A percentile compares a stretch with the other conserved stretches of the same genome.
Conservation (phyloP, 2,329 filamentous ascomycete genomes). For the Amphichorda felina region DNA sequence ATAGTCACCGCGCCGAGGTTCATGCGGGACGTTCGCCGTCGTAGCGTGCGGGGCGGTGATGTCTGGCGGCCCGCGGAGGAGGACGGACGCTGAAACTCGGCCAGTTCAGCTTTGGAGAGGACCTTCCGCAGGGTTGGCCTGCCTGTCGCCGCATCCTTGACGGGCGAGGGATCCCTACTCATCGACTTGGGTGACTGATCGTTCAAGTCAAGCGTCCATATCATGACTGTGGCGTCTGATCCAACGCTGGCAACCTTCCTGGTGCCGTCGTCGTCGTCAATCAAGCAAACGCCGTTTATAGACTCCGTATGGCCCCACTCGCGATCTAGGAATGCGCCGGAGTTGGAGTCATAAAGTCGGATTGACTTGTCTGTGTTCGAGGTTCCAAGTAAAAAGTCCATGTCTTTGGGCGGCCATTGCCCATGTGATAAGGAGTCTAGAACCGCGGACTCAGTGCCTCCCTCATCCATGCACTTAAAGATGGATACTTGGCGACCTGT, state of each 20-base stretch:
- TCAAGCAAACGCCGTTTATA: slow-evolving; percentile 70
- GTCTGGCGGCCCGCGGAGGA: slow-evolving; percentile 12
- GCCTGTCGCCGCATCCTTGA: slow-evolving; percentile 38
- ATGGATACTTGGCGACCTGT: slow-evolving; percentile 58
- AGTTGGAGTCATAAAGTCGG: slow-evolving; percentile 71
- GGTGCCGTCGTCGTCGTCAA: slow-evolving; percentile 42
- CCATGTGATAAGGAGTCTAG: slow-evolving; percentile 64
- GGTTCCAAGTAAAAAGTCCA: slow-evolving; percentile 67
- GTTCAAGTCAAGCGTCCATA: slow-evolving; percentile 51
- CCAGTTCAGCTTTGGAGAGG: slow-evolving; percentile 75
- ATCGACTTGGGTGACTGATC: slow-evolving; percentile 26
- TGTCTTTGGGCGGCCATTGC: slow-evolving; percentile 39
- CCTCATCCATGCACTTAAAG: slow-evolving; percentile 77
- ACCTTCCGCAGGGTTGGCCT: slow-evolving; percentile 74
- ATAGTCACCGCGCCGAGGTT: slow-evolving; percentile 23
- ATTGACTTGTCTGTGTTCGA: slow-evolving; percentile 96
- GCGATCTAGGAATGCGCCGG: slow-evolving; percentile 66
- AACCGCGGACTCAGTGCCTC: slow-evolving; percentile 69
- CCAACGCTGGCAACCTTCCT: slow-evolving; percentile 61
- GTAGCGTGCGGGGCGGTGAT: slow-evolving; percentile 37
- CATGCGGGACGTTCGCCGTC: slow-evolving; percentile 41
- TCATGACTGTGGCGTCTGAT: slow-evolving; percentile 73
- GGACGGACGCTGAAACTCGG: slow-evolving; percentile 56
- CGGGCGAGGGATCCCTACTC: slow-evolving; percentile 42
- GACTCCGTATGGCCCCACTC: slow-evolving; percentile 96